These are phyloP conservation scores for Berkeleyomyces rouxiae DNA, from an alignment of 2,329 filamentous ascomycete species.

Conservation along the genomic window DNA sequence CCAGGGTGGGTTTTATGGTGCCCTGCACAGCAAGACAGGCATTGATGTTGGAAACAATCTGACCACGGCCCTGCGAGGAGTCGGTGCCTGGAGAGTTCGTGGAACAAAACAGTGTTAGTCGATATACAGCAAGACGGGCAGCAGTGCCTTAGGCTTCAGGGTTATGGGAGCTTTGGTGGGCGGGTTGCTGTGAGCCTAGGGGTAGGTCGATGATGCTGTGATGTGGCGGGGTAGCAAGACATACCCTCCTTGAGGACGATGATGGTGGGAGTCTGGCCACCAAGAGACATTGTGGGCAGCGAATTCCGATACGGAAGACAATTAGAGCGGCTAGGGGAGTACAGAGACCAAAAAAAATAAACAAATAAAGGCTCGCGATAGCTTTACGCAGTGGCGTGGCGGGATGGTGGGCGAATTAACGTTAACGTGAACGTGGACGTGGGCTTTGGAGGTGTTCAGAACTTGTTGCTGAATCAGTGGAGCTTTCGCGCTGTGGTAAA, in stretches of 20 bases:
- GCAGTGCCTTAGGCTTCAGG: neutral
- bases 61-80: conserved; percentile 88
- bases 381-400: conserved; percentile 11
- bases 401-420: conserved; percentile 4
- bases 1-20: conserved; percentile 89
- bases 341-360: neutral
- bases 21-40: conserved; percentile 90
- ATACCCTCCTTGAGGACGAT: conserved; percentile 94
- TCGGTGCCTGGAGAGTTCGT: conserved; percentile 57
- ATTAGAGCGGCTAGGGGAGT: conserved; percentile 6
- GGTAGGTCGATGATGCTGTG: conserved; percentile 10
- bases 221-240: conserved; percentile 29
- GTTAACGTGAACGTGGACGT: neutral
- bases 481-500: conserved; percentile 3
- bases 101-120: neutral
- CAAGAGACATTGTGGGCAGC: conserved; percentile 63
- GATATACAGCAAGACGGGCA: too few relatives aligned
- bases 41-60: conserved; percentile 96
- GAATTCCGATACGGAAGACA: neutral
- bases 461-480: conserved; percentile 7
- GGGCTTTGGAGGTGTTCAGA: conserved; percentile 9
- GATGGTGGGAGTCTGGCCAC: conserved; percentile 92
- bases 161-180: neutral
- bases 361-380: conserved; percentile 6
- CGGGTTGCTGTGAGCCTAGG: conserved; percentile 14